Evolutionary conservation across 2,329 filamentous ascomycete genomes (phyloP).

Genomic region (Aspergillus chevalieri): DNA sequence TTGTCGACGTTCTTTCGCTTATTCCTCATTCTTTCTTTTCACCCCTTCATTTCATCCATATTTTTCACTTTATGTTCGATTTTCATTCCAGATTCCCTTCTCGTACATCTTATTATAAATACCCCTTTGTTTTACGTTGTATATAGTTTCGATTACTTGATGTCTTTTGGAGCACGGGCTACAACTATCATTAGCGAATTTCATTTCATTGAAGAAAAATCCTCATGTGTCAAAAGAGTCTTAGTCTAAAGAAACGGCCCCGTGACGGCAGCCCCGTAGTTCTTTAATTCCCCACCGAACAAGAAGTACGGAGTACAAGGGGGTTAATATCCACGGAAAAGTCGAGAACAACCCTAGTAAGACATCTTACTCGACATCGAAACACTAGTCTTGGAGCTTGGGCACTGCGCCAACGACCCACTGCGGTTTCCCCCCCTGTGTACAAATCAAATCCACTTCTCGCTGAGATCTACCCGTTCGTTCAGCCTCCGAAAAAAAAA

Average conservation of each 20-base stretch:
- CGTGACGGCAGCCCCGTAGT: no score
- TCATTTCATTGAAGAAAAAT: not conserved
- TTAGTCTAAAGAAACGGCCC: no score
- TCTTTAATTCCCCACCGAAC: no score
- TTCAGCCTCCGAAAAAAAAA: no score
- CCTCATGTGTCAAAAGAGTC: no score
- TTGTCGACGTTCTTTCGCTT: no score
- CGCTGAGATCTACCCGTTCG: no score
- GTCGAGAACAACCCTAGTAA: not conserved
- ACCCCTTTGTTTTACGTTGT: not conserved
- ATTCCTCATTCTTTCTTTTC: no score
- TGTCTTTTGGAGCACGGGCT: not conserved
- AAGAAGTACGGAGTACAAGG: no score
- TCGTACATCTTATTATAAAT: not conserved
- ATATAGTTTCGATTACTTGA: not conserved
- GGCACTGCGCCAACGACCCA: not conserved
- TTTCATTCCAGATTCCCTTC: not conserved
- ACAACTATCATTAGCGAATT: not conserved
- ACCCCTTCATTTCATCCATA: not conserved
- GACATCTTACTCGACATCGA: not conserved
- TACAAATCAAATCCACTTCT: no score
- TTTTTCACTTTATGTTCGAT: not conserved
- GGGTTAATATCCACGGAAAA: not conserved
- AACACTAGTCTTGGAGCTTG: not conserved
- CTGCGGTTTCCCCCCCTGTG: not conserved